These are phyloP conservation scores for Taphrina communis DNA, from an alignment of 1,139 yeast species.

Conservation along the genomic window DNA sequence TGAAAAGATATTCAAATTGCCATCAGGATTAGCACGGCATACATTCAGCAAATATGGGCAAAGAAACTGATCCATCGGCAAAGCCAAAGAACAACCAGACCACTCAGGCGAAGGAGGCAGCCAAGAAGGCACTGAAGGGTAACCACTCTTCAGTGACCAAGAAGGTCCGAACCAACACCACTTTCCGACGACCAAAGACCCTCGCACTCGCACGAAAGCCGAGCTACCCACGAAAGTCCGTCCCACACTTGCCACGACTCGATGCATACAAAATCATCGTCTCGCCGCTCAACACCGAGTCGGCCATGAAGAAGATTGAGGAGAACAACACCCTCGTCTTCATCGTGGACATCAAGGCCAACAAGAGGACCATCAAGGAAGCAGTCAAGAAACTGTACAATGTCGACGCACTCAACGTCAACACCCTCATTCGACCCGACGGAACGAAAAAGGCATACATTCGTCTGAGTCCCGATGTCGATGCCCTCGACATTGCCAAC, in stretches of 20 bases:
- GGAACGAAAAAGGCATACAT: constrained; percentile 99
- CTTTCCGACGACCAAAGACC: constrained; percentile 98
- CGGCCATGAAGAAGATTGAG: constrained; percentile 99
- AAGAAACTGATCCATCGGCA: constrained; percentile 27
- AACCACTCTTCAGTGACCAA: constrained; percentile 86
- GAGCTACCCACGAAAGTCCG: constrained; percentile 93
- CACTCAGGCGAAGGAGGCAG: constrained; percentile 87
- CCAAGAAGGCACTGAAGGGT: constrained; percentile 99
- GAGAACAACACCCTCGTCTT: constrained; percentile 98
- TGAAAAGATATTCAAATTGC: not conserved
- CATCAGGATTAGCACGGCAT: not conserved
- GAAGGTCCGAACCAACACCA: constrained; percentile 93
- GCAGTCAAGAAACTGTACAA: constrained; percentile 98
- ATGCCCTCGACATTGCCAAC: constrained; percentile 99
- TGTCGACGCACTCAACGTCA: constrained; percentile 79
- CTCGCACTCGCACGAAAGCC: constrained; percentile 92
- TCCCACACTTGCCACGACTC: constrained; percentile 96
- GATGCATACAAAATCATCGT: constrained; percentile 95
- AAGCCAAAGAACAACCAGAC: constrained; percentile 38
- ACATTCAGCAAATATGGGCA: constrained; percentile 31
- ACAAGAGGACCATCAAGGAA: constrained; percentile 97
- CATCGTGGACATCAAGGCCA: constrained; percentile 95
- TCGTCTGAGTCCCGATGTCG: constrained; percentile 98
- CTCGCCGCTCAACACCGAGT: constrained; percentile 96
- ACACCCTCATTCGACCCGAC: constrained; percentile 62